phyloP scores from a whole-genome alignment of 371 early-diverging fungal species.

The Apophysomyces trapeziformis region DNA sequence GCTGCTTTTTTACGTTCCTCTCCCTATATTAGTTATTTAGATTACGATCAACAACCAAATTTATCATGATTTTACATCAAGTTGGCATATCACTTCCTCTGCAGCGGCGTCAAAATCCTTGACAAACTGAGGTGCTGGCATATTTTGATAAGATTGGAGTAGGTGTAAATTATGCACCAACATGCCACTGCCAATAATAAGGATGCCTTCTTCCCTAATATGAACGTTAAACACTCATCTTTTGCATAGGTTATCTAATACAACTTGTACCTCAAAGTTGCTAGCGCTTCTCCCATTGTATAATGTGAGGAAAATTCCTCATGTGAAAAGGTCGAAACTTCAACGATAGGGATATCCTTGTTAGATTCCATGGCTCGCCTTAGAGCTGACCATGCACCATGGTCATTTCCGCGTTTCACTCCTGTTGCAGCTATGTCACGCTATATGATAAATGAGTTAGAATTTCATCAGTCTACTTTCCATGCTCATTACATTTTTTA shows the following conservation, averaged over 20 bases:
- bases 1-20: slow-evolving; percentile 25
- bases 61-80: slow-evolving; percentile 16
- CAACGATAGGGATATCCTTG: slow-evolving; percentile 58
- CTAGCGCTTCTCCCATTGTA: slow-evolving; percentile 34
- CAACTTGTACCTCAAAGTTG: slow-evolving; percentile 28
- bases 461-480: background rate
- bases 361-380: slow-evolving; percentile 52
- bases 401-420: slow-evolving; percentile 58
- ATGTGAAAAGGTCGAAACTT: slow-evolving; percentile 49
- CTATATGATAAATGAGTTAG: slow-evolving; percentile 21
- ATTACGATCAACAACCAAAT: background rate
- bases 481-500: slow-evolving; percentile 33
- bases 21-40: slow-evolving; percentile 20
- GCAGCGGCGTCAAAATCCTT: slow-evolving; percentile 28
- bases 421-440: slow-evolving; percentile 42
- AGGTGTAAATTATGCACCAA: slow-evolving; percentile 62
- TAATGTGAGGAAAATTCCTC: slow-evolving; percentile 31
- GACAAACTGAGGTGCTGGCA: slow-evolving; percentile 31
- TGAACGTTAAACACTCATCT: background rate
- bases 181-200: slow-evolving; percentile 63
- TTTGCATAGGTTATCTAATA: background rate
- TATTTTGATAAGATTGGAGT: slow-evolving; percentile 31
- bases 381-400: slow-evolving; percentile 65
- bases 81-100: slow-evolving; percentile 18
- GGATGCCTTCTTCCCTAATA: slow-evolving; percentile 49